Base-by-base conservation (phyloP, 1,284 basidiomycete species). In the Apiotrichum laibachii region DNA sequence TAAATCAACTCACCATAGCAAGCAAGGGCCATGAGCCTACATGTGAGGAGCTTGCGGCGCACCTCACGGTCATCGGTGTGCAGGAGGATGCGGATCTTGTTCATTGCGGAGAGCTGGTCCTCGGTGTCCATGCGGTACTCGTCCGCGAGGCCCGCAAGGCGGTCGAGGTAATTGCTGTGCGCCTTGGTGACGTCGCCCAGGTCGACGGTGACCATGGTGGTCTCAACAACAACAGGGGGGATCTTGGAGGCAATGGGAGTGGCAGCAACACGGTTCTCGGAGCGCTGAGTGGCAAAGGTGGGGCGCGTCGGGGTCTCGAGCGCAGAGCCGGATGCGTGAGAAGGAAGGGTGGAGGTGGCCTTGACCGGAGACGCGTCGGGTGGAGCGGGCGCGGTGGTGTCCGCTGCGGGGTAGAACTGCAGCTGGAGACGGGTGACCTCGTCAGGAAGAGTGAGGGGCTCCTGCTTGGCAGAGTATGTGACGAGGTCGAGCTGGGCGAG, bases 91-190 rank as follows among this genome's bases (percentile, higher is more conserved):
- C 94, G 87, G 60, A 95, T 88, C 59, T 89, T 88, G 77, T 90
- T 92, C 64, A 96, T 82, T 6, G 97, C 81, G 71, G 93, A 90
- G 70, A 93, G 94, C 69, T 88, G 90, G 77, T 95, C 92, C 45
- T 87, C 85, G 22, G 88, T 84, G 15, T 92, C 89, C 43, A 98
- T 83, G 40, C 83, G 79, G 71, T 91, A 82, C n/a, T 80, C 80
- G 67, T 89, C 86, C 60, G 90, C 81, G 26, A 85, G 80, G 64
- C 92, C 88, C 21, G 86, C 85, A 31, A 97, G 81, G 49, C 93
- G 82, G 61, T 86, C 84, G 37, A 61, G 46, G 39, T 65, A 67
- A 49, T 67, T 60, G 13, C 22, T 45, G 26, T 53, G 39, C 57
- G 57, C 54, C 37, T 55, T 59, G 39, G 58, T 39, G 6, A 68